Conservation (phyloP, 805 yeast species). For the Cyberlindnera euphorbiae region DNA sequence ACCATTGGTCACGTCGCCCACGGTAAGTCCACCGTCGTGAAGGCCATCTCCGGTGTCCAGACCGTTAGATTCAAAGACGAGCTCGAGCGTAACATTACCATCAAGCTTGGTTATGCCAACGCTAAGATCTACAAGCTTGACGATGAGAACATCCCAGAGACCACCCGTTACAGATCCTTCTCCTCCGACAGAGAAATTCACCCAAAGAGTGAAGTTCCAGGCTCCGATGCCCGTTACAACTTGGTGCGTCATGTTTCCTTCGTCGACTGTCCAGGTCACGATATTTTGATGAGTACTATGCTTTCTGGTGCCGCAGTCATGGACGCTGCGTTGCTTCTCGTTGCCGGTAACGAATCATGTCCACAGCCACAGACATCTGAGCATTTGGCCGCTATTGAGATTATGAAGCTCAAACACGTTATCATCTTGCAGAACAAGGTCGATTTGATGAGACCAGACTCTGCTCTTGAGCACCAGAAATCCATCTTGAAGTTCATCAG, state of each 20-base stretch:
- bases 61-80: slow-evolving; percentile 99
- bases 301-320: slow-evolving; percentile 99
- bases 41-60: slow-evolving; percentile 97
- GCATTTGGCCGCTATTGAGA: slow-evolving; percentile 98
- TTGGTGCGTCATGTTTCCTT: slow-evolving; percentile 95
- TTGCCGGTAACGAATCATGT: slow-evolving; percentile 98
- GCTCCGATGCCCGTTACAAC: slow-evolving; percentile 84
- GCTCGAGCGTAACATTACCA: slow-evolving; percentile 97
- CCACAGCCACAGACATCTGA: slow-evolving; percentile 99
- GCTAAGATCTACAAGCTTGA: slow-evolving; percentile 96
- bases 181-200: slow-evolving; percentile 91
- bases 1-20: slow-evolving; percentile 96
- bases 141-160: slow-evolving; percentile 81
- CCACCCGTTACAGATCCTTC: slow-evolving; percentile 92
- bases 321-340: slow-evolving; percentile 96
- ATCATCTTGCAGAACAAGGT: slow-evolving; percentile 96
- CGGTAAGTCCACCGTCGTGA: slow-evolving; percentile 90
- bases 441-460: slow-evolving; percentile 95
- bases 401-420: slow-evolving; percentile 96
- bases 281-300: slow-evolving; percentile 99
- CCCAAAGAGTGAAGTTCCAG: slow-evolving; percentile 87
- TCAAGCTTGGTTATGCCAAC: slow-evolving; percentile 97
- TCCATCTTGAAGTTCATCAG: slow-evolving; percentile 87
- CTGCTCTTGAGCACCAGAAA: slow-evolving; percentile 92
- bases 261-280: slow-evolving; percentile 99